These are phyloP conservation scores for Acanthamoeba sp. DNA, from an alignment of 208 protist genomes.

Conservation along the genomic window DNA sequence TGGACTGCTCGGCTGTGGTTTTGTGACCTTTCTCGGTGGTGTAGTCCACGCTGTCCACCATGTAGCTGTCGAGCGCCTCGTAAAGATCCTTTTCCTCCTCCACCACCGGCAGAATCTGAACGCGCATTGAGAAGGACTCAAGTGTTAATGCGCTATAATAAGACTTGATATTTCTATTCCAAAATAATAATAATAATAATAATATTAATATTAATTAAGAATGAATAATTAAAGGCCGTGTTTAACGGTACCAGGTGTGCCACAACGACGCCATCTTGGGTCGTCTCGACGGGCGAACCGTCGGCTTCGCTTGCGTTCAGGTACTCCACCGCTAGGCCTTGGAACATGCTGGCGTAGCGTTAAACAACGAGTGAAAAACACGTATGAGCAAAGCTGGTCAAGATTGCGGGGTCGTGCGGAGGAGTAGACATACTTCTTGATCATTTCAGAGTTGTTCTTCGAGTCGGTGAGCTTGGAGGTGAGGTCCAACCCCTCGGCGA, in stretches of 20 bases:
- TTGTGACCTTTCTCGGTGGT: conserved; percentile 71
- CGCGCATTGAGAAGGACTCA: neutral
- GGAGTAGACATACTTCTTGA: conserved; percentile 14
- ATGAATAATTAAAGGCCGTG: no score
- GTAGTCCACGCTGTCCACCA: conserved; percentile 62
- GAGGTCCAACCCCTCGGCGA: conserved; percentile 57
- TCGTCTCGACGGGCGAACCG: conserved; percentile 52
- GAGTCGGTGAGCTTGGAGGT: conserved; percentile 39
- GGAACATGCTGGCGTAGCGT: conserved; percentile 38
- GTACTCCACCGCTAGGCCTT: conserved; percentile 63
- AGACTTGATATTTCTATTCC: no score
- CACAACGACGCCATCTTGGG: conserved; percentile 40
- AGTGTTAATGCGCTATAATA: no score
- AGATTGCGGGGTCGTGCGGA: no score
- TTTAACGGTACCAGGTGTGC: conserved; percentile 72
- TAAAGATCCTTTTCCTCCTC: conserved; percentile 62
- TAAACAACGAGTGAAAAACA: neutral
- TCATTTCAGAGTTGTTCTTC: conserved; percentile 53
- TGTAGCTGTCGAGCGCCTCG: conserved; percentile 50
- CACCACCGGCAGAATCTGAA: conserved; percentile 58
- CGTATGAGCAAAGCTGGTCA: no score
- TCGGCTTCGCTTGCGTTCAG: conserved; percentile 68
- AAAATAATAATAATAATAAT: no score
- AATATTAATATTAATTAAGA: no score
- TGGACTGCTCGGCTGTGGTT: conserved; percentile 44